Base-by-base conservation (phyloP, 441 rosid genomes). In the Populus hybrid region DNA sequence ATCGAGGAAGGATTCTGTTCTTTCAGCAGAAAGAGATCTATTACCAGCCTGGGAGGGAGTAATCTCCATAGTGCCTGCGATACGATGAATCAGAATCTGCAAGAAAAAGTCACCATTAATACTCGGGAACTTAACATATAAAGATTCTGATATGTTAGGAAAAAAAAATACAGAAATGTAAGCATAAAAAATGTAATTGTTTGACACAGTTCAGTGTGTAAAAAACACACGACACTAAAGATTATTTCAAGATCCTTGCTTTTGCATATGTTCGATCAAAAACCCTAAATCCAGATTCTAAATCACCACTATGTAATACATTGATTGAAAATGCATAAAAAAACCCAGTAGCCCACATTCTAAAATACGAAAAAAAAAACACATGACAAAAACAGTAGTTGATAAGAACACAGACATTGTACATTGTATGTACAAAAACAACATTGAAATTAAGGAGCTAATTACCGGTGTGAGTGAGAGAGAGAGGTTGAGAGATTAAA, bases 61-160 rank as follows among this genome's bases (percentile, higher is more conserved):
- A 40, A 9, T 9, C 18, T 71, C 80, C 79, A 78, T 74, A 20
- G 70, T 12, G 50, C 35, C 29, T 64, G 61, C 74, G 31, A 53
- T 29, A 36, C 31, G 42, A 73, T 29, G 56, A 50, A 74, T 42
- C n/a, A 21, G 31, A 59, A 64, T 75, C 76, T 35, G 69, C 79
- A 70, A 64, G 64, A 38, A 29, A 76, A 79, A 74, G 8, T 67
- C n/a, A 14, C 38, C 10, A 40, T 40, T 40, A 38, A 59, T 23
- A 63, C n/a, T n/a, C 29, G 29, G 21, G 12, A 23, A 67, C 18
- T 7, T 4, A 56, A 61, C 7, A 68, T 59, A 9, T 7, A 8
- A 68, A 2, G 20, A 3, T 67, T 67, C 14, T 66, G 40, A 45
- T 45, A 45, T 20, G 23, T 6, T 21, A 9, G 36, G 38, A 2